Conservation (phyloP, 2,329 filamentous ascomycete genomes). For the Penicillium paneum region DNA sequence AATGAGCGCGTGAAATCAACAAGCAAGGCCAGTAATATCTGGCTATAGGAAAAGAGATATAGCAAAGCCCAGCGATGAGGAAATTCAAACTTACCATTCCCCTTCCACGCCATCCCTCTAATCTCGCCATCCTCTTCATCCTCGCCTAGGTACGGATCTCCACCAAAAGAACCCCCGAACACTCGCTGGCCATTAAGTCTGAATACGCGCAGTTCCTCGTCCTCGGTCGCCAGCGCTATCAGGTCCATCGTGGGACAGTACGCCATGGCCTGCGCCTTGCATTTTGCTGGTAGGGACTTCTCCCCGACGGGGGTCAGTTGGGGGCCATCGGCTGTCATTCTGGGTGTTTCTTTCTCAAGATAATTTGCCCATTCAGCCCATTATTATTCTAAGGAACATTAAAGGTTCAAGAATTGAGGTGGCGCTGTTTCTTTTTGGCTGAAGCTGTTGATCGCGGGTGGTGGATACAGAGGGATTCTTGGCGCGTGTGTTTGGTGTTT, state of each 20-base stretch:
- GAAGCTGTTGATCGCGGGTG: slow-evolving; percentile 21
- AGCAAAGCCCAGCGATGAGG: not conserved
- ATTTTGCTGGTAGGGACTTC: slow-evolving; percentile 42
- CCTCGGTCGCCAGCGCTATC: slow-evolving; percentile 65
- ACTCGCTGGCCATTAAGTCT: slow-evolving; percentile 72
- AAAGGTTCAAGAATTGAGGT: not conserved
- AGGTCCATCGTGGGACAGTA: slow-evolving; percentile 86
- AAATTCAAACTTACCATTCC: slow-evolving; percentile 55
- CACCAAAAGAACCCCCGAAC: slow-evolving; percentile 49
- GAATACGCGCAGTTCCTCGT: slow-evolving; percentile 70
- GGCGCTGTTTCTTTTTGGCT: not conserved
- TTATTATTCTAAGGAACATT: slow-evolving; percentile 14
- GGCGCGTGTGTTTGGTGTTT: slow-evolving; percentile 16
- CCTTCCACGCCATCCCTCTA: slow-evolving; percentile 60
- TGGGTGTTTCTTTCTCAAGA: slow-evolving; percentile 2
- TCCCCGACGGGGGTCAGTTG: slow-evolving; percentile 41
- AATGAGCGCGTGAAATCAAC: not conserved
- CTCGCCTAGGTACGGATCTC: slow-evolving; percentile 40
- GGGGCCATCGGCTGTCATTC: slow-evolving; percentile 28
- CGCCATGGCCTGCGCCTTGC: slow-evolving; percentile 53
- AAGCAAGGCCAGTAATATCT: not conserved
- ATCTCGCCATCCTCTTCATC: slow-evolving; percentile 44
- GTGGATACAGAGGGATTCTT: slow-evolving; percentile 21
- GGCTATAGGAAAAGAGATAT: not conserved
- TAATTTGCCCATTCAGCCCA: slow-evolving; percentile 21